Percentiles rank a stretch among this genome's conserved stretches.
Conservation (phyloP, 768 basidiomycete species). For the Lactarius quietus region DNA sequence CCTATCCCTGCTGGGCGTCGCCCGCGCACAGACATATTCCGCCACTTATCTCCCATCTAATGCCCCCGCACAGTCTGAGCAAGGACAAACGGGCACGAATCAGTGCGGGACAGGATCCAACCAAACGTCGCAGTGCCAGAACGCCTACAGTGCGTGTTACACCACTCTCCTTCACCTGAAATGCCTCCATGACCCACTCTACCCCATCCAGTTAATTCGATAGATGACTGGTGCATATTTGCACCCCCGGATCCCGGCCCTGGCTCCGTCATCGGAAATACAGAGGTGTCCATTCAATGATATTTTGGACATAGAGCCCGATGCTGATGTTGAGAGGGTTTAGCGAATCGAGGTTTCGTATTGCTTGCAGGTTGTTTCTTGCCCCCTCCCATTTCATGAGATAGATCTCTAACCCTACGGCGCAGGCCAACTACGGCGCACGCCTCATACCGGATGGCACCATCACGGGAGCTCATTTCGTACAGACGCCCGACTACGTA, state of each 20-base stretch:
- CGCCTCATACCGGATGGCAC: conserved; percentile 69
- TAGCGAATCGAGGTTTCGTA: conserved; percentile 51
- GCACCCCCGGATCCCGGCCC: conserved; percentile 50
- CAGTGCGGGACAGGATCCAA: conserved; percentile 54
- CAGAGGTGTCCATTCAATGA: conserved; percentile 44
- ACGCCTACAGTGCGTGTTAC: conserved; percentile 49
- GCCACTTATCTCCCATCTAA: conserved; percentile 50
- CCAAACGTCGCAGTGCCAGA: conserved; percentile 64
- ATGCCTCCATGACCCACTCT: background rate
- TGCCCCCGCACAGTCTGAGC: conserved; percentile 46
- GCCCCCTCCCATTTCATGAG: background rate
- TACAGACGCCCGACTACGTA: conserved; percentile 68
- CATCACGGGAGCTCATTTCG: conserved; percentile 63
- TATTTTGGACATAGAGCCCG: background rate
- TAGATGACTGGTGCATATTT: conserved; percentile 56
- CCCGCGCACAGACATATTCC: conserved; percentile 37
- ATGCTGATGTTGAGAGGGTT: conserved; percentile 38
- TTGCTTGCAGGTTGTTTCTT: conserved; percentile 41
- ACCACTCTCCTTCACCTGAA: background rate
- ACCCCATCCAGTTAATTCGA: conserved; percentile 47
- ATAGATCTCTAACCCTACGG: background rate
- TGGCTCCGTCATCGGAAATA: conserved; percentile 53
- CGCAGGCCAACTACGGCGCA: conserved; percentile 54
- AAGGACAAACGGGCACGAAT: conserved; percentile 63
- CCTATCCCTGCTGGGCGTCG: conserved; percentile 16